Base-by-base conservation (phyloP, 768 basidiomycete genomes). In the Termitomyces sp. region DNA sequence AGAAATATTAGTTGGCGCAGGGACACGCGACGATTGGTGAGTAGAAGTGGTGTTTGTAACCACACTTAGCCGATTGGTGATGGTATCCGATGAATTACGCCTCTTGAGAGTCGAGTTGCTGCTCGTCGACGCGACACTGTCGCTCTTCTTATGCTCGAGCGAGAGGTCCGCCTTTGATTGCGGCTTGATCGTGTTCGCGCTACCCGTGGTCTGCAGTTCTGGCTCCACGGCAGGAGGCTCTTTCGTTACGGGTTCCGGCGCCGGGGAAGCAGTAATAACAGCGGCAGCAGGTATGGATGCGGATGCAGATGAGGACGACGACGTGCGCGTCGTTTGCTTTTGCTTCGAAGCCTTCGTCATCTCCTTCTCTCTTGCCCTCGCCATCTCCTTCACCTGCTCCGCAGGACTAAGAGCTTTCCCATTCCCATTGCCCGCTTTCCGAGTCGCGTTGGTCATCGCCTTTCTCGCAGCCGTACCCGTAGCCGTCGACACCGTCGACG, bases 11-110 rank as follows among this genome's bases (percentile, higher is more conserved):
- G 55, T 56, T 8, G 51, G 30, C 8, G 49, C 45, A 30, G 50
- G 22, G 26, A 33, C 33, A 51, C 16, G 44, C 4, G 38, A 5
- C 20, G 50, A 36, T 24, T 48, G 18, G 46, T 26, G 26, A 22
- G 4, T 36, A 18, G 55, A 30, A n/a, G 53, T 56, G 24, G 53
- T 28, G 8, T 53, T 54, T 18, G 47, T 62, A 1, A 45, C 20
- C 24, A 47, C 48, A 66, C 64, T 64, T 26, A 60, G 63, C 50
- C 66, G 61, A 53, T 72, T 72, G 26, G 73, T 77, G 51, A 80
- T 77, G 0, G 80, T 81, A 57, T 81, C 80, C 30, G 71, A 72
- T 53, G 78, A 83, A 36, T 71, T 73, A 53, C 67, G 70, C 64
- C 73, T 71, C 64, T 65, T 75, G 57, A 73, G 65, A 24, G 79